A percentile compares a stretch with the other conserved stretches of the same genome.
These are phyloP conservation scores for Tetrahymena malaccensis DNA, from an alignment of 73 alveolate species.

Conservation along the genomic window DNA sequence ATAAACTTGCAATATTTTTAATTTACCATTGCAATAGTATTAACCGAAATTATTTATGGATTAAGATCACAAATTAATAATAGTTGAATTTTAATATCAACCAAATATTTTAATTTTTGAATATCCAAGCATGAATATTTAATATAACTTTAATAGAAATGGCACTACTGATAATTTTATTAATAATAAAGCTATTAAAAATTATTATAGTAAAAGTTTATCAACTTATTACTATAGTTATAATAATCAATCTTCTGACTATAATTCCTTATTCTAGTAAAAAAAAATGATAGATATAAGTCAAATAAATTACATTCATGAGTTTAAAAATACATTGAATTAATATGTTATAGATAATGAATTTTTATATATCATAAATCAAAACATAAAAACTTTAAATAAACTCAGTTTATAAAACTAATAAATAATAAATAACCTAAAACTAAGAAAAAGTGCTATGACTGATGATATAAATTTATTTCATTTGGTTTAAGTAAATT, in stretches of 20 bases:
- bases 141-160: not conserved
- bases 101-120: not conserved
- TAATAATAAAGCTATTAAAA: not conserved
- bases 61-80: not conserved
- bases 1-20: not conserved
- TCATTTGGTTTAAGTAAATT: not conserved
- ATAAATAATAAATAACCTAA: not conserved
- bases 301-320: not conserved
- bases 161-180: not conserved
- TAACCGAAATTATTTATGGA: not conserved
- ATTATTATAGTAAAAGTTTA: not conserved
- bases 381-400: not conserved
- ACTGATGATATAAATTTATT: not conserved
- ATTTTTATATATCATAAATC: not conserved
- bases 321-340: not conserved
- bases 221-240: not conserved
- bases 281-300: not conserved
- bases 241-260: not conserved
- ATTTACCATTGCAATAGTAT: not conserved
- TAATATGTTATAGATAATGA: not conserved
- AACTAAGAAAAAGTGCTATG: not conserved
- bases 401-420: not conserved
- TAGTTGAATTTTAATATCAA: not conserved
- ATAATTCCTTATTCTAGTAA: not conserved
- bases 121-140: not conserved